Evolutionary conservation across 371 early-diverging fungal genomes (phyloP).

Genomic region (Modicella reniformis): DNA sequence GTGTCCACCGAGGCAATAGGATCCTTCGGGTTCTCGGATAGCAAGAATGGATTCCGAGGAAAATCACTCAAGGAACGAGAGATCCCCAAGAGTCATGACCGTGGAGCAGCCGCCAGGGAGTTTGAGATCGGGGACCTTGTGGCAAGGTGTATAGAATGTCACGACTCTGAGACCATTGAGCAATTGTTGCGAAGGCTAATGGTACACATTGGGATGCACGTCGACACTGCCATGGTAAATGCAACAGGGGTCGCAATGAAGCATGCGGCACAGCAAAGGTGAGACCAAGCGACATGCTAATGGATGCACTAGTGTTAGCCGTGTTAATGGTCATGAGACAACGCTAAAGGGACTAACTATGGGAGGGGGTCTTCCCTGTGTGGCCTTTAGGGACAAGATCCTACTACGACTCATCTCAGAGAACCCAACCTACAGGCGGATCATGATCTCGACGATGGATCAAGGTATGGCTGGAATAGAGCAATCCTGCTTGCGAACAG

Average conservation of each 20-base stretch:
- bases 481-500: no score
- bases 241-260: slow-evolving; percentile 29
- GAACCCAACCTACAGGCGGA: slow-evolving; percentile 39
- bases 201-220: slow-evolving; percentile 35
- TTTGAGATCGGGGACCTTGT: slow-evolving; percentile 45
- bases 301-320: background rate
- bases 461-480: slow-evolving; percentile 39
- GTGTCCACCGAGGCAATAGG: slow-evolving; percentile 25
- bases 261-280: slow-evolving; percentile 55
- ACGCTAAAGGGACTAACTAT: background rate
- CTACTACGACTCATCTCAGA: slow-evolving; percentile 39
- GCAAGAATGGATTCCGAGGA: slow-evolving; percentile 22
- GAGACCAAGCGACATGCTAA: background rate
- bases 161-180: slow-evolving; percentile 31
- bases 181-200: slow-evolving; percentile 35
- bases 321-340: slow-evolving; percentile 8
- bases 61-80: slow-evolving; percentile 34
- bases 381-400: slow-evolving; percentile 39
- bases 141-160: slow-evolving; percentile 32
- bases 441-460: slow-evolving; percentile 37
- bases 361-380: background rate
- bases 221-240: slow-evolving; percentile 50
- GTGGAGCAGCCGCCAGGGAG: slow-evolving; percentile 12
- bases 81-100: slow-evolving; percentile 16
- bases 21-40: slow-evolving; percentile 18